Evolutionary conservation across 2,329 filamentous ascomycete genomes (phyloP).

Genomic region (Penicillium sp.): DNA sequence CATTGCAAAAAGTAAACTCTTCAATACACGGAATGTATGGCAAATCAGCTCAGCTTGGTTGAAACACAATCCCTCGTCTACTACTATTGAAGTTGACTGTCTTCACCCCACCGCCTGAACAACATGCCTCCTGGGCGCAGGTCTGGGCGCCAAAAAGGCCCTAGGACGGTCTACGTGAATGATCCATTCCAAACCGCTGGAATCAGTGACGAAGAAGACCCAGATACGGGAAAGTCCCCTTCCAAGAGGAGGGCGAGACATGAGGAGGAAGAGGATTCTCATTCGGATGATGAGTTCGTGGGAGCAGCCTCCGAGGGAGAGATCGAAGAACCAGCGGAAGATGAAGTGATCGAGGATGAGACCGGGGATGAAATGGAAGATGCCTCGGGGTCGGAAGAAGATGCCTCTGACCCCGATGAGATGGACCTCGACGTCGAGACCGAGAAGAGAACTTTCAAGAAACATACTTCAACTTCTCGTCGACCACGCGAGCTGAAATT

Average conservation of each 20-base stretch:
- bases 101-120: neutral
- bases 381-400: constrained; percentile 22
- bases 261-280: constrained; percentile 20
- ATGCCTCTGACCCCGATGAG: constrained; percentile 20
- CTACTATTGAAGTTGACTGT: neutral
- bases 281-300: constrained; percentile 41
- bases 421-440: constrained; percentile 13
- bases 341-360: constrained; percentile 18
- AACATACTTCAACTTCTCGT: constrained; percentile 1
- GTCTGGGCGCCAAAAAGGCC: constrained; percentile 35
- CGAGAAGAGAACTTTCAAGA: constrained; percentile 4
- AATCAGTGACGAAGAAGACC: constrained; percentile 33
- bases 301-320: constrained; percentile 21
- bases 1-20: neutral
- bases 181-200: constrained; percentile 40
- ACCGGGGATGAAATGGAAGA: constrained; percentile 13
- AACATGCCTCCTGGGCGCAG: constrained; percentile 35
- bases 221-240: constrained; percentile 10
- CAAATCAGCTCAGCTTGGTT: neutral
- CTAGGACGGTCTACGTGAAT: constrained; percentile 35
- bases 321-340: constrained; percentile 17
- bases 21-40: neutral
- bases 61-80: neutral
- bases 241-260: constrained; percentile 19
- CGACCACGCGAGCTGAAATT: neutral